Evolutionary conservation across 2,329 filamentous ascomycete species (phyloP), one percentile per base, ranked within the genome.

Genomic region (Talaromyces amestolkiae): DNA sequence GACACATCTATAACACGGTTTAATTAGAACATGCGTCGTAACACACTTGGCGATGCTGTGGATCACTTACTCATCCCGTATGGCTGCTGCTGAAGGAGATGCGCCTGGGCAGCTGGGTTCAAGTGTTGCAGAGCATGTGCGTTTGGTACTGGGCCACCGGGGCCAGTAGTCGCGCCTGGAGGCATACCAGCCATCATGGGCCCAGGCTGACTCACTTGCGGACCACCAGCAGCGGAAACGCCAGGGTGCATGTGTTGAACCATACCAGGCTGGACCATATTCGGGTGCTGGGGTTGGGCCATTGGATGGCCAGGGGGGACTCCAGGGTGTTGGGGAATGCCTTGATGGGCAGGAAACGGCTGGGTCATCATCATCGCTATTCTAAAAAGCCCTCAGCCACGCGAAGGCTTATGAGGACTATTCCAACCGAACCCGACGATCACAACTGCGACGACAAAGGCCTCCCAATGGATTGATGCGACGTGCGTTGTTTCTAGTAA

Each of bases 131-230:
- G 77, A 33, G 86, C 86, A 78, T 88, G 87, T 58, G 83, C 81
- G 73, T 83, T 87, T 31, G 83, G 84, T 65, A 81, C 80, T 33
- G 78, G 78, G 31, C 79, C 78, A n/a, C 78, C 80, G 66, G 80
- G 79, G 39, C 81, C 81, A 68, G 81, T 81, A 37, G 81, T 84
- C 66, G 81, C 81, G 63, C 85, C 85, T 58, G 84, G 85, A 69
- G 86, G 85, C 86, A 89, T 88, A 60, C 83, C 85, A 41, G 72
- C 80, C 82, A 89, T 87, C 85, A 88, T 87, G 27, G 85, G 85
- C n/a, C 84, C 84, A 58, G 84, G 82, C 73, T 88, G 87, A 68
- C 80, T 86, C 64, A 86, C 86, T 68, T 87, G 85, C 59, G 86
- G 85, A 27, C 82, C 85, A 68, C 81, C 82, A 31, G 85, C 84